Evolutionary conservation across 2,329 filamentous ascomycete genomes (phyloP).

Genomic region (Paecilomyces variotii): DNA sequence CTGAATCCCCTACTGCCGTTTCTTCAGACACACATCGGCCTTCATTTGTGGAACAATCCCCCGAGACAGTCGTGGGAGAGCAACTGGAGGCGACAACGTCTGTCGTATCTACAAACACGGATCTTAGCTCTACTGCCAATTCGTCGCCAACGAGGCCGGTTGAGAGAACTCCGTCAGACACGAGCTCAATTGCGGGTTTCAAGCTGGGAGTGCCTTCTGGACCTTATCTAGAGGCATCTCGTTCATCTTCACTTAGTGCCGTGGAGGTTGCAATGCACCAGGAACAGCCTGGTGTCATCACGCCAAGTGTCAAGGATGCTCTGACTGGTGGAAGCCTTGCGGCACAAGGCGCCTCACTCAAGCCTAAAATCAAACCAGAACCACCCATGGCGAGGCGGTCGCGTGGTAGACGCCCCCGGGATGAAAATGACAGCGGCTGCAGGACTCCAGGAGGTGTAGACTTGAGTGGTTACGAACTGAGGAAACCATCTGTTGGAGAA

Average conservation of each 20-base stretch:
- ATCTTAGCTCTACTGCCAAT: conserved; percentile 39
- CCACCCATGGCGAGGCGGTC: conserved; percentile 36
- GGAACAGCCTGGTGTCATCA: conserved; percentile 75
- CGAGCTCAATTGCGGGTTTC: conserved; percentile 13
- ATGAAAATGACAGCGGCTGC: conserved; percentile 23
- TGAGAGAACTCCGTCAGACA: conserved; percentile 20
- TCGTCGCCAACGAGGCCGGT: conserved; percentile 30
- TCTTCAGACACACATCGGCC: conserved; percentile 4
- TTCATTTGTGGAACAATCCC: conserved; percentile 8
- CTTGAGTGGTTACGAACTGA: neutral
- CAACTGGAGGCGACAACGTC: conserved; percentile 31
- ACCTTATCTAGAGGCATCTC: conserved; percentile 61
- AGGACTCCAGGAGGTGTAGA: conserved; percentile 17
- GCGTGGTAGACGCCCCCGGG: conserved; percentile 28
- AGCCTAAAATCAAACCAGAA: conserved; percentile 29
- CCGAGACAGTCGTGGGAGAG: conserved; percentile 4
- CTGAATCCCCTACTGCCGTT: conserved; percentile 1
- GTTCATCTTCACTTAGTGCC: conserved; percentile 67
- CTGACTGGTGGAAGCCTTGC: conserved; percentile 12
- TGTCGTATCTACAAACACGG: conserved; percentile 18
- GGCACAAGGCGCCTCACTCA: conserved; percentile 10
- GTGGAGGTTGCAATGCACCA: conserved; percentile 69
- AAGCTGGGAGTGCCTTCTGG: conserved; percentile 42
- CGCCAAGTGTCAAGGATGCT: conserved; percentile 56
- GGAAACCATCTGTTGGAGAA: conserved; percentile 2